Conservation (phyloP, 306 rosid species). For the Vigna hirtella region DNA sequence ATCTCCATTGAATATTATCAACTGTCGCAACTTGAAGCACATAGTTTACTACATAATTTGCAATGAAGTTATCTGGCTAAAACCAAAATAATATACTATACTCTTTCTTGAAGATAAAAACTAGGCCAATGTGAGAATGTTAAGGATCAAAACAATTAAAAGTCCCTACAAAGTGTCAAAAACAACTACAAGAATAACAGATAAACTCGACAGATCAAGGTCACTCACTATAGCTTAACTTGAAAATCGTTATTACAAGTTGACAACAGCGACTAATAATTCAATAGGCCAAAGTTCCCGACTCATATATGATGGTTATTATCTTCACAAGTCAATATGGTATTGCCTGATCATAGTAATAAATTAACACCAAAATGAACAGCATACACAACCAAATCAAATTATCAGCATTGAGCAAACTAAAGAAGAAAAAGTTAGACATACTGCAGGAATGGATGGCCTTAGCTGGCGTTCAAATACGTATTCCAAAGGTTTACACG, state of each 20-base stretch:
- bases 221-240: not conserved
- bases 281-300: not conserved
- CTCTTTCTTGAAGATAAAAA: not conserved
- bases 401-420: not conserved
- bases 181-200: not conserved
- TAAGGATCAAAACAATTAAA: not conserved
- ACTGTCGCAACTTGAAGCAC: slow-evolving; percentile 13
- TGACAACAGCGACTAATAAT: not conserved
- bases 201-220: not conserved
- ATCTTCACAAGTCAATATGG: slow-evolving; percentile 2
- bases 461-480: slow-evolving; percentile 90
- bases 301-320: not conserved
- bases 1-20: not conserved
- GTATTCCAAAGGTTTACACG: slow-evolving; percentile 69
- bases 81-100: slow-evolving; percentile 1
- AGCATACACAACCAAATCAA: not conserved
- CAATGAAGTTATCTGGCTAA: not conserved
- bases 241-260: not conserved
- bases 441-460: slow-evolving; percentile 61
- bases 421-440: slow-evolving; percentile 14
- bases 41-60: not conserved
- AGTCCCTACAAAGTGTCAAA: not conserved
- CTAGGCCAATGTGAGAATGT: not conserved
- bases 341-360: not conserved
- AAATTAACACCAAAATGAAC: slow-evolving; percentile 1